A percentile compares a stretch with the other conserved stretches of the same genome.
phyloP scores from a whole-genome alignment of 2,329 filamentous ascomycete genomes.

The Alternaria longipes region DNA sequence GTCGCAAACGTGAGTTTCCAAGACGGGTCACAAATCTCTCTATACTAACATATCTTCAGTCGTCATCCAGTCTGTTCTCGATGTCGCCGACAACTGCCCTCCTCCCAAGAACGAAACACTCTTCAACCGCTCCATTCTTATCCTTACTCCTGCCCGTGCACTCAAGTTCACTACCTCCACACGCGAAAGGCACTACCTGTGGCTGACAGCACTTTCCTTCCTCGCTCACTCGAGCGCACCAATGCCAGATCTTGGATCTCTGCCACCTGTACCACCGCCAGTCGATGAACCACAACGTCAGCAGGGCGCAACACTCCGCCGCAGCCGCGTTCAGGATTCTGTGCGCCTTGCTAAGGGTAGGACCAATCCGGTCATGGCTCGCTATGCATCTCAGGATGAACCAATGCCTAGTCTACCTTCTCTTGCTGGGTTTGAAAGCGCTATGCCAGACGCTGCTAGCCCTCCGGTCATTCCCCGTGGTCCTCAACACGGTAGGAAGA shows the following conservation, averaged over 20 bases:
- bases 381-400: conserved; percentile 43
- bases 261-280: conserved; percentile 54
- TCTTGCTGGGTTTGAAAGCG: conserved; percentile 49
- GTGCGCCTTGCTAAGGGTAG: conserved; percentile 87
- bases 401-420: conserved; percentile 45
- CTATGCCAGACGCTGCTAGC: conserved; percentile 70
- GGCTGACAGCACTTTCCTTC: conserved; percentile 94
- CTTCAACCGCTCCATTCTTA: conserved; percentile 94
- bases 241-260: conserved; percentile 73
- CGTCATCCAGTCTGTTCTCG: conserved; percentile 92
- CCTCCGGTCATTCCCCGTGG: conserved; percentile 78
- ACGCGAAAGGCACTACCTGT: conserved; percentile 88
- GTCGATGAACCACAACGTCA: conserved; percentile 42
- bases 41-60: conserved; percentile 63
- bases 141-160: conserved; percentile 90
- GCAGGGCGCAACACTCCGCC: conserved; percentile 54
- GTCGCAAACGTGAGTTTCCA: conserved; percentile 82
- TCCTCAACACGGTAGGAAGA: conserved; percentile 77
- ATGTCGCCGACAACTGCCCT: conserved; percentile 93
- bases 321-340: conserved; percentile 80
- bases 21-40: neutral
- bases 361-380: conserved; percentile 46
- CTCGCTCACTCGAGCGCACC: conserved; percentile 87
- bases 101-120: conserved; percentile 75
- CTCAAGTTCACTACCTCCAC: conserved; percentile 91